phyloP scores from a whole-genome alignment of 2,329 filamentous ascomycete species.

The Calonectria henricotiae region DNA sequence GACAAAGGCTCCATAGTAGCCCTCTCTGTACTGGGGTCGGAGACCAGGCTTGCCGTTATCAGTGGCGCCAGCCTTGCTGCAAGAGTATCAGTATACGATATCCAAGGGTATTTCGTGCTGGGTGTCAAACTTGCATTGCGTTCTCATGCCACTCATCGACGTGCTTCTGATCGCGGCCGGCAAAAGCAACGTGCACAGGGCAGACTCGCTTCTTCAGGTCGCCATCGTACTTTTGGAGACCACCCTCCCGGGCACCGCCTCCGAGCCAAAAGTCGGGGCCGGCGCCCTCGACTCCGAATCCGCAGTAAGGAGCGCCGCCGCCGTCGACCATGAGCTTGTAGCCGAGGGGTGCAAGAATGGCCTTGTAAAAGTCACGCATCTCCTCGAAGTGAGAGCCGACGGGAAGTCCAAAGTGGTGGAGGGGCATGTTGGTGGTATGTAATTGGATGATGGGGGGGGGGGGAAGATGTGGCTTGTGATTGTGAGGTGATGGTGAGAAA shows the following conservation, averaged over 20 bases:
- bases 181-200: conserved; percentile 49
- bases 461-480: not conserved
- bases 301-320: conserved; percentile 42
- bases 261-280: conserved; percentile 51
- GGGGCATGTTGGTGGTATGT: conserved; percentile 39
- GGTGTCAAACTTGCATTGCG: conserved; percentile 46
- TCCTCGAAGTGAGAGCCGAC: conserved; percentile 49
- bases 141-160: conserved; percentile 50
- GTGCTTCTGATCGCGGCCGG: conserved; percentile 39
- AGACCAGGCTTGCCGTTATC: conserved; percentile 68
- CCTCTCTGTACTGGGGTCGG: conserved; percentile 62
- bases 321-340: conserved; percentile 47
- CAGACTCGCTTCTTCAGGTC: conserved; percentile 44
- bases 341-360: conserved; percentile 49
- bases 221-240: conserved; percentile 49
- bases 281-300: conserved; percentile 43
- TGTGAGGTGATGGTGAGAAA: not conserved
- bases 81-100: not conserved
- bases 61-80: conserved; percentile 62
- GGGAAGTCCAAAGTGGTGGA: conserved; percentile 48
- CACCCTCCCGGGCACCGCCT: conserved; percentile 32
- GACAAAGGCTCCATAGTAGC: conserved; percentile 69
- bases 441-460: not conserved
- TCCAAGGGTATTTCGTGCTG: not conserved
- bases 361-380: conserved; percentile 53